These are phyloP conservation scores for Plasmodium berghei DNA, from an alignment of 169 alveolate genomes.

Conservation along the genomic window DNA sequence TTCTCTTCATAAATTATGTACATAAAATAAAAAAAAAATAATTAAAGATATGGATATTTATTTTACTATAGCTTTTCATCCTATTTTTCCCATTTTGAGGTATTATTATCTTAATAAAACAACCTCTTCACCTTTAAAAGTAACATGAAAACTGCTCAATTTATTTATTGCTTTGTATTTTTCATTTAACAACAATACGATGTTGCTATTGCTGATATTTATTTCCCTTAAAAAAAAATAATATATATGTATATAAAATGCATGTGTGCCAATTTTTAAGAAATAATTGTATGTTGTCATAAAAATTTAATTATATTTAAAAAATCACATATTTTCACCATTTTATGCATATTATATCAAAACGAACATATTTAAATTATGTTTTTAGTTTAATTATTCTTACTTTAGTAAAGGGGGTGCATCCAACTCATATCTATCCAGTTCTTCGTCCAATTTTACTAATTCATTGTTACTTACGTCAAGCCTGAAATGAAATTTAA, in stretches of 20 bases:
- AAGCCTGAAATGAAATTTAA: slow-evolving; percentile 35
- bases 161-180: slow-evolving; percentile 36
- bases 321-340: not conserved
- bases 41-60: not conserved
- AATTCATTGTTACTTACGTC: slow-evolving; percentile 61
- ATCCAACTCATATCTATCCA: slow-evolving; percentile 37
- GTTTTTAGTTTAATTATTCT: slow-evolving; percentile 5
- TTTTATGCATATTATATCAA: not conserved
- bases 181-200: slow-evolving; percentile 29
- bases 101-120: slow-evolving; percentile 28
- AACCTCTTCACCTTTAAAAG: not conserved
- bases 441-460: slow-evolving; percentile 39
- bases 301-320: not conserved
- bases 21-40: no score
- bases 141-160: slow-evolving; percentile 27
- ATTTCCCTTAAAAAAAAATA: slow-evolving; percentile 36
- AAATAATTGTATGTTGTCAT: not conserved
- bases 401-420: slow-evolving; percentile 56
- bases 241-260: slow-evolving; percentile 9
- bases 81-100: not conserved
- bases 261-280: not conserved
- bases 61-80: not conserved
- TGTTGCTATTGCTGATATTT: slow-evolving; percentile 51
- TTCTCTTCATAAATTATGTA: no score
- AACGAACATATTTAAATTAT: not conserved